Evolutionary conservation across 805 yeast genomes (phyloP), one percentile per base, ranked within the genome.

Genomic region (Wickerhamiella sergipiensis): DNA sequence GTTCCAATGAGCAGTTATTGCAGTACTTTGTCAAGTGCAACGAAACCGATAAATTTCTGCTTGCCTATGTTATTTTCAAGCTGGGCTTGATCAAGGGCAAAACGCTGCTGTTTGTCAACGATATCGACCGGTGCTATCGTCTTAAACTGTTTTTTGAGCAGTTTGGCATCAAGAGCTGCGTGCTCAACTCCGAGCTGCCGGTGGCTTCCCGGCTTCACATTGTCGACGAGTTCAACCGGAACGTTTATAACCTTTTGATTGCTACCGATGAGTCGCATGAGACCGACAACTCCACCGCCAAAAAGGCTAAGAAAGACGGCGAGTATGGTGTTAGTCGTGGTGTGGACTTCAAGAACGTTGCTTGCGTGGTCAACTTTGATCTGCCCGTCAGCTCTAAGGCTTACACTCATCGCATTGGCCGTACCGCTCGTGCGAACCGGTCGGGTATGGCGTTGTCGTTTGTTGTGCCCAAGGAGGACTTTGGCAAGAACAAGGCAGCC

Each of bases 401-500:
- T 2, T 92, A 92, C 64, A 81, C 87, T 29, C 98, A 92, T 67
- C 78, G 98, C 64, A 78, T 92, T 38, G 98, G 98, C 48, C 80
- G 98, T 71, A 92, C 98, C 4, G 98, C 98, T 5, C 80, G 98
- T 69, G 97, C 95, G 7, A 95, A 96, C 50, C 88, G 86, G 64
- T 75, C 92, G 1, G 98, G 98, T 52, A 89, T 87, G 78, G 85
- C 97, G 0, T 74, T 92, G 50, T 88, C 97, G 17, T 92, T 90
- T 70, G 92, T 89, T 18, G 87, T 90, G 23, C 85, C 92, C 24
- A 69, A 72, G 33, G 84, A 81, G 55, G 89, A 85, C 61, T 81
- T 83, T 69, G 96, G 95, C 31, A 86, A 85, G 61, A 96, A 92
- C 68, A 87, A 81, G 64, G 78, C 81, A 26, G 87, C 97, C 1